Conservation (phyloP, 306 rosid species). For the Lathyrus tuberosus region DNA sequence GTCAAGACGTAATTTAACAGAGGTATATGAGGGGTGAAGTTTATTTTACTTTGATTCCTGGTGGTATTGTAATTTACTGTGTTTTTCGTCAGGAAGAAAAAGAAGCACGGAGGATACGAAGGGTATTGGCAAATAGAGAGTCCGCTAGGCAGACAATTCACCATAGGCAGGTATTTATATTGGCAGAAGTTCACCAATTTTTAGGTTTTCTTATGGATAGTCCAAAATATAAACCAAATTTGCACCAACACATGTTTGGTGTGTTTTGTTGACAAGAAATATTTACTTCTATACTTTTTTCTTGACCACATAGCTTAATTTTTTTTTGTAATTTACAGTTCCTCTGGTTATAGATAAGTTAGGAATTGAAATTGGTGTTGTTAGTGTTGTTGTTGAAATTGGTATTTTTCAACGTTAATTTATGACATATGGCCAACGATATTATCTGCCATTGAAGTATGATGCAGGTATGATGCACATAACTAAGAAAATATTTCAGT, state of each 20-base stretch:
- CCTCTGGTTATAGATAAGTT: not conserved
- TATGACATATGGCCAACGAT: no score
- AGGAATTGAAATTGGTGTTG: no score
- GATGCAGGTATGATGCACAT: no score
- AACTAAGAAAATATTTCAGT: no score
- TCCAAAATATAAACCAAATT: conserved; percentile 12
- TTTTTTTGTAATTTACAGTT: not conserved
- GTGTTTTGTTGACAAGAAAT: conserved; percentile 2
- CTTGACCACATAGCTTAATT: not conserved
- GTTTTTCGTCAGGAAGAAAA: conserved; percentile 69
- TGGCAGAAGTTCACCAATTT: not conserved
- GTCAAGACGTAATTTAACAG: conserved; percentile 78
- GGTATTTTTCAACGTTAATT: no score
- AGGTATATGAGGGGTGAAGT: conserved; percentile 52
- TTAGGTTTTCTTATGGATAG: conserved; percentile 17
- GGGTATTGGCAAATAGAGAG: conserved; percentile 93
- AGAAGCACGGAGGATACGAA: conserved; percentile 83
- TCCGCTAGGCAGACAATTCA: conserved; percentile 98
- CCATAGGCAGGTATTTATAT: conserved; percentile 79
- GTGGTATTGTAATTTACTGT: conserved; percentile 19
- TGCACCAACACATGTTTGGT: conserved; percentile 9
- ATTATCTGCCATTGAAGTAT: no score
- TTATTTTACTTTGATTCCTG: conserved; percentile 7
- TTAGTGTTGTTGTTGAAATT: no score
- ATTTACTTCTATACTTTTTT: not conserved